Base-by-base conservation (phyloP, 306 rosid species). In the Carpinus fangiana region DNA sequence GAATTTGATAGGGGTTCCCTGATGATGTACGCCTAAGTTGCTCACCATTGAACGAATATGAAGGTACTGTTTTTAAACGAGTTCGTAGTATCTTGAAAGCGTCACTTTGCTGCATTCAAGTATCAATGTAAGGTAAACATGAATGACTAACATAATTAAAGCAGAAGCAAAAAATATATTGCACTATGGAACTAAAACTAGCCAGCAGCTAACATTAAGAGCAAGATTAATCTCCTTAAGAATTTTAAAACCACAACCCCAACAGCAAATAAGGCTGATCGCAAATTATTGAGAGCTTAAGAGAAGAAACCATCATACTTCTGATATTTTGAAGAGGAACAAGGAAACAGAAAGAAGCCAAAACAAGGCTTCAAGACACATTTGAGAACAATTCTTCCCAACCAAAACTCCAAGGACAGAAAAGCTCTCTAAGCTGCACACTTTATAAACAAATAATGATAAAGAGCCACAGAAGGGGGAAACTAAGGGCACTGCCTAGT, bases 61-160 rank as follows among this genome's bases (percentile, higher is more conserved):
- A 84, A 2, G 97, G 98, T 79, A 96, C 92, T 12, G 96, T 92
- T 88, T 96, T 90, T 78, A 96, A 85, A 56, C 98, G 98, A 12
- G 98, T 96, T 78, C 88, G 83, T 48, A 96, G 87, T 79, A 96
- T 88, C 90, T 93, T 93, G 78, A 96, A 96, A 62, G 99, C 99
- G 2, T 93, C 92, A 84, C 98, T 96, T 96, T 96, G 99, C 99
- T 96, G 96, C 85, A 79, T 78, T 65, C 38, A 45, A 70, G 66
- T 16, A 78, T 26, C 69, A 86, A 81, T 65, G 74, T 74, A 72
- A 54, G 51, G 84, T 73, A 48, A 80, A 50, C 46, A 77, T 28
- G 20, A 18, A 67, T 41, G 47, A 67, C 52, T 41, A n/a, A 67
- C 71, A 67, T 47, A 41, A 67, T n/a, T 67, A 67, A 41, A 64